A percentile compares a stretch with the other conserved stretches of the same genome.
Evolutionary conservation across 116 monocot species (phyloP).

Genomic region (Dioscorea cayenensis): DNA sequence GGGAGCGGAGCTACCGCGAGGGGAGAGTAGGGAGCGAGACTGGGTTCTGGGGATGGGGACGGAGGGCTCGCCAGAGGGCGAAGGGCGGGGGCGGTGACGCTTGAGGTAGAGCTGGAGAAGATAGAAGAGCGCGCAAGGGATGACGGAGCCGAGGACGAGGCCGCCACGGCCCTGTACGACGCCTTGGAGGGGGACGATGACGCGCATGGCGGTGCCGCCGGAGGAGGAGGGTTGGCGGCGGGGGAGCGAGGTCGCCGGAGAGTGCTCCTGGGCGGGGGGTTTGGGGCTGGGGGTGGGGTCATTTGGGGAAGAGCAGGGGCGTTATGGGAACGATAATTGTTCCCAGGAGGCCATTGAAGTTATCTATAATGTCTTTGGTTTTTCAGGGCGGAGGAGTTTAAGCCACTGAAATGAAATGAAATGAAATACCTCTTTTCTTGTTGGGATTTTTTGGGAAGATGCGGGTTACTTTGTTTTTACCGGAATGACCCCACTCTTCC

Average conservation of each 20-base stretch:
- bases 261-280: background rate
- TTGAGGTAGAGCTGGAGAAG: slow-evolving; percentile 65
- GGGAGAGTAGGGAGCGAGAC: background rate
- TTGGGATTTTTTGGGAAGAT: too few relatives aligned
- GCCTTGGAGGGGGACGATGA: slow-evolving; percentile 63
- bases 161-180: slow-evolving; percentile 65
- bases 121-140: slow-evolving; percentile 82
- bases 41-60: background rate
- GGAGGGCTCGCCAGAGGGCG: background rate
- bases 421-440: too few relatives aligned
- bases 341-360: too few relatives aligned
- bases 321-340: background rate
- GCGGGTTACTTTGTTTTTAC: too few relatives aligned
- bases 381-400: too few relatives aligned
- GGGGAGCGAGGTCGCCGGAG: background rate
- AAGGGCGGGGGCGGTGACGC: slow-evolving; percentile 21
- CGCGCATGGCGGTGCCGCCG: slow-evolving; percentile 24
- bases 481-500: too few relatives aligned
- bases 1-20: background rate
- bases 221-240: background rate
- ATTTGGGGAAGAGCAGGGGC: background rate
- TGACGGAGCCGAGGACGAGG: slow-evolving; percentile 58
- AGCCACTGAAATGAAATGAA: too few relatives aligned
- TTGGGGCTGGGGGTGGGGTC: background rate
- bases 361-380: too few relatives aligned